phyloP scores from a whole-genome alignment of 2,329 filamentous ascomycete species.

The Chaetomiaceae sp. region DNA sequence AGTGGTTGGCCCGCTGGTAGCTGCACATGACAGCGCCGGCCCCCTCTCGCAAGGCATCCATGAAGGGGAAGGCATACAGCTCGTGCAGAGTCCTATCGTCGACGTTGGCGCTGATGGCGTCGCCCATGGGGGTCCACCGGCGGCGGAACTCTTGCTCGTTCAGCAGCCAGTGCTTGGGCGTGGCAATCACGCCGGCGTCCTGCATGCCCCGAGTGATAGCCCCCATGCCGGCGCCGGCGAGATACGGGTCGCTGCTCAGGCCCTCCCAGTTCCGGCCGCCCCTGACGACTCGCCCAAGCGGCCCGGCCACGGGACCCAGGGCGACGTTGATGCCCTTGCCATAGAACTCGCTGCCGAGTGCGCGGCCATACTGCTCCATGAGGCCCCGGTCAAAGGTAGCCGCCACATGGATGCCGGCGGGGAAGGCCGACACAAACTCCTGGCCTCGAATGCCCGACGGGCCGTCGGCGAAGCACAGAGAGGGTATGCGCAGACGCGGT shows the following conservation, averaged over 20 bases:
- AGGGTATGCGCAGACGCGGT: constrained; percentile 38
- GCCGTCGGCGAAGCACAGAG: constrained; percentile 44
- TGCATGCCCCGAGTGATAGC: constrained; percentile 30
- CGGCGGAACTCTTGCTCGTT: constrained; percentile 55
- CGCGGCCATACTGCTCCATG: constrained; percentile 60
- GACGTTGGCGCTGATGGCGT: constrained; percentile 57
- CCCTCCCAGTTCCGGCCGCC: constrained; percentile 61
- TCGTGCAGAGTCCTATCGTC: constrained; percentile 64
- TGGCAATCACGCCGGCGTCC: constrained; percentile 65
- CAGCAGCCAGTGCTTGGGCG: constrained; percentile 59
- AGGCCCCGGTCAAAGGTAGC: constrained; percentile 66
- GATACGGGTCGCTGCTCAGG: constrained; percentile 33
- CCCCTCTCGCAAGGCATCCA: constrained; percentile 55
- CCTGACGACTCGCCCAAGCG: constrained; percentile 58
- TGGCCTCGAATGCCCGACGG: constrained; percentile 33
- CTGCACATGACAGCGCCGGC: constrained; percentile 61
- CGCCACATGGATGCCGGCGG: constrained; percentile 64
- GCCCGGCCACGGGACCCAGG: constrained; percentile 54
- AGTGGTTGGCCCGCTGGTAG: constrained; percentile 68
- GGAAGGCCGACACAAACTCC: constrained; percentile 45
- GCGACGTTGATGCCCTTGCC: constrained; percentile 68
- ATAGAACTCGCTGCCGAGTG: constrained; percentile 64
- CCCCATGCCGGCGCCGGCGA: constrained; percentile 31
- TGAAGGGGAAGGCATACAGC: constrained; percentile 62
- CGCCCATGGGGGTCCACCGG: constrained; percentile 39